Conservation (phyloP, 176 grass and related monocot species). For the Themeda triandra region DNA sequence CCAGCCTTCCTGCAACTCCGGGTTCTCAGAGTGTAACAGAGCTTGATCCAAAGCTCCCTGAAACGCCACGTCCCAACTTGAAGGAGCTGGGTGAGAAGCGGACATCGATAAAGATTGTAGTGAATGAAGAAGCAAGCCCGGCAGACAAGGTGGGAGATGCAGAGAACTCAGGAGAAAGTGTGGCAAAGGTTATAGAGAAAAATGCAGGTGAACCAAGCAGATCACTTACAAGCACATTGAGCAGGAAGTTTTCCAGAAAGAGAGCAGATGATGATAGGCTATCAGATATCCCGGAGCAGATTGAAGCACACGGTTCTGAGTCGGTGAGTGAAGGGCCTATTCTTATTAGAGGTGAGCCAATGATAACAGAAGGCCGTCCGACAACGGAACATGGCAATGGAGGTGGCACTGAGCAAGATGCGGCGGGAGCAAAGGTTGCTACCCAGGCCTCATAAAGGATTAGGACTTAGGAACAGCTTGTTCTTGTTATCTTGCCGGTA, state of each 20-base stretch:
- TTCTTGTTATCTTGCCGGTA: background rate
- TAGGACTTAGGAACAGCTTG: constrained; percentile 5
- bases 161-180: constrained; percentile 28
- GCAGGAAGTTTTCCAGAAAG: constrained; percentile 54
- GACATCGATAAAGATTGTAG: constrained; percentile 44
- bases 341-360: constrained; percentile 24
- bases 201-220: constrained; percentile 39
- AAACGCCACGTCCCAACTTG: constrained; percentile 46
- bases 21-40: constrained; percentile 28
- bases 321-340: constrained; percentile 31
- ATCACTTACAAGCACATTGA: constrained; percentile 58
- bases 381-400: constrained; percentile 22
- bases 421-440: constrained; percentile 6
- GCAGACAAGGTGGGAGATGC: constrained; percentile 9
- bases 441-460: background rate
- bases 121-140: constrained; percentile 10
- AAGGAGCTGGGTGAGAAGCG: constrained; percentile 48
- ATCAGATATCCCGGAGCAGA: constrained; percentile 20
- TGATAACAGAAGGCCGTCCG: constrained; percentile 8
- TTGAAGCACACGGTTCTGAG: constrained; percentile 23
- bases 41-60: constrained; percentile 21
- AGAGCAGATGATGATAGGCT: constrained; percentile 44
- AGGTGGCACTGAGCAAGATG: background rate
- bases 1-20: constrained; percentile 22
- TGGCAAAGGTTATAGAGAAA: constrained; percentile 45